Conservation (phyloP, 148 eudicot species). For the Rhododendron kiyosumense region DNA sequence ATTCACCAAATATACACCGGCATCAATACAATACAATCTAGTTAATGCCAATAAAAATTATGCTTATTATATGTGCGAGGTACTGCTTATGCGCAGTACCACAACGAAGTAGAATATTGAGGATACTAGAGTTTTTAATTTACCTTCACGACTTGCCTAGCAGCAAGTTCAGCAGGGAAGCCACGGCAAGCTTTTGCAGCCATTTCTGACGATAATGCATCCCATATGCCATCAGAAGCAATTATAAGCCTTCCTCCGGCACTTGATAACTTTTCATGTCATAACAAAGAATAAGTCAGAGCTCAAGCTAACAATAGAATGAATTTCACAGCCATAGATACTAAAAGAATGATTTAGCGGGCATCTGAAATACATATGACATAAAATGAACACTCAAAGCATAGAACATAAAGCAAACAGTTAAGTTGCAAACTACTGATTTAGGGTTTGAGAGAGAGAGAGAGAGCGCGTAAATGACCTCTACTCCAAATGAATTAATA, state of each 20-base stretch:
- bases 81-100: neutral
- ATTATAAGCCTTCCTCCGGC: slow-evolving; percentile 94
- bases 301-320: neutral
- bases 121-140: neutral
- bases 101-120: neutral
- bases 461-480: neutral
- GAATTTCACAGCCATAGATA: neutral
- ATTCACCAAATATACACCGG: neutral
- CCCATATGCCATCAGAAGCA: slow-evolving; percentile 99
- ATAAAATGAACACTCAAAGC: neutral
- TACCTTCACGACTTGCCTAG: slow-evolving; percentile 96
- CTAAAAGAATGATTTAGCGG: neutral
- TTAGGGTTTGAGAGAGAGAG: neutral
- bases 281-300: neutral
- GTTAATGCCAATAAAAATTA: neutral
- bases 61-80: neutral
- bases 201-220: slow-evolving; percentile 71
- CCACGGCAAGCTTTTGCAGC: slow-evolving; percentile 94
- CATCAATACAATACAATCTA: neutral
- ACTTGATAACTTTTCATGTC: slow-evolving; percentile 31
- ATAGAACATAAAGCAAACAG: neutral
- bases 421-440: neutral
- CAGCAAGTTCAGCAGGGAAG: slow-evolving; percentile 94
- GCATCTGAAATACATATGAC: neutral
- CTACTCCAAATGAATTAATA: neutral